Conservation (phyloP, 1,139 yeast genomes). For the Kodamaea sp. region DNA sequence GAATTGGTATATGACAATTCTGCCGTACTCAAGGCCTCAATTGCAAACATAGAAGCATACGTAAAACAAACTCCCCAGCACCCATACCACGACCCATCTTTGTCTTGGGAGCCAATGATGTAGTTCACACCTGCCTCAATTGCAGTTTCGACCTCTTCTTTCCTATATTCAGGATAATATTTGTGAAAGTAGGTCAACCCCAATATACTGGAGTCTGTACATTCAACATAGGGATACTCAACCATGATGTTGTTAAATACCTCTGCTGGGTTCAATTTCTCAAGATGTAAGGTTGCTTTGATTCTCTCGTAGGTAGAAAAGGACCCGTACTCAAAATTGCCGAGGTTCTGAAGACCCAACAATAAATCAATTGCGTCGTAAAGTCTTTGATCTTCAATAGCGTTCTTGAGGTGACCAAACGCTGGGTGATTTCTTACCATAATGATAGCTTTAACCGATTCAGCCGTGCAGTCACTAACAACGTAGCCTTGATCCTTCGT, state of each 20-base stretch:
- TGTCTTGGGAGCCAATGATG: conserved; percentile 64
- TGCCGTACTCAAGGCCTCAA: conserved; percentile 82
- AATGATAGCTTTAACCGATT: conserved; percentile 87
- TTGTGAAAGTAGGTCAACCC: conserved; percentile 81
- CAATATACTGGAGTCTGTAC: conserved; percentile 91
- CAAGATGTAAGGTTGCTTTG: conserved; percentile 77
- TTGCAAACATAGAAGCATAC: conserved; percentile 97
- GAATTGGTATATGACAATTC: conserved; percentile 65
- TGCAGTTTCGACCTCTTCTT: conserved; percentile 63
- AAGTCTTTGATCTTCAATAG: conserved; percentile 55
- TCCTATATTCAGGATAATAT: conserved; percentile 61
- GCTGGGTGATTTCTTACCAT: conserved; percentile 77
- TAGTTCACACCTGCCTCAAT: conserved; percentile 74
- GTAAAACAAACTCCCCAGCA: conserved; percentile 98
- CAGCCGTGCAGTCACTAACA: conserved; percentile 97
- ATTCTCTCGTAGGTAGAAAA: conserved; percentile 90
- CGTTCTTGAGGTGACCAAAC: conserved; percentile 47
- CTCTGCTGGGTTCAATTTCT: conserved; percentile 89
- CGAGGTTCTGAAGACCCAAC: conserved; percentile 61
- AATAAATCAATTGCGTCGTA: conserved; percentile 69
- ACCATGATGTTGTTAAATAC: conserved; percentile 98
- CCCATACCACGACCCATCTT: conserved; percentile 97
- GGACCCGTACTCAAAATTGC: conserved; percentile 81
- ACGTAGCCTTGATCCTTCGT: conserved; percentile 96
- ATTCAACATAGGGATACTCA: conserved; percentile 96